Percentiles rank a stretch among this genome's conserved stretches.
Evolutionary conservation across 768 basidiomycete species (phyloP).

Genomic region (Sistotremastrum suecicum): DNA sequence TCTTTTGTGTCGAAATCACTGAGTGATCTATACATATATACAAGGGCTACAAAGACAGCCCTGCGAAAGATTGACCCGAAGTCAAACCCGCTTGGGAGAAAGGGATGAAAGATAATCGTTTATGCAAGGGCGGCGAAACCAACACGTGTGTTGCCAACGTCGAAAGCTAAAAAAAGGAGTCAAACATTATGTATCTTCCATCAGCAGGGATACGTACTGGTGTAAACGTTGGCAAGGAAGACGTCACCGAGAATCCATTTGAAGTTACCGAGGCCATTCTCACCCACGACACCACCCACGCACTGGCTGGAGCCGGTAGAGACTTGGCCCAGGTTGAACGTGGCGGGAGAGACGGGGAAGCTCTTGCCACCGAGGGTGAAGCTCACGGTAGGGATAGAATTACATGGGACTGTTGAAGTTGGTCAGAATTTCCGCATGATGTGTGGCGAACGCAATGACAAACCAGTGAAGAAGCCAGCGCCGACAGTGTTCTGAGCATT

Average conservation of each 20-base stretch:
- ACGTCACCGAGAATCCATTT: too few species aligned
- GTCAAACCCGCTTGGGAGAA: too few species aligned
- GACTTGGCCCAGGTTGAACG: constrained; percentile 30
- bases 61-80: too few species aligned
- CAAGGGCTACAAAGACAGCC: too few species aligned
- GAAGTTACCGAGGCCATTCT: not conserved
- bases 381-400: constrained; percentile 24
- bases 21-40: too few species aligned
- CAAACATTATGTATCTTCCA: too few species aligned
- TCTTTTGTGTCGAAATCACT: too few species aligned
- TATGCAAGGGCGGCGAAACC: constrained; percentile 6
- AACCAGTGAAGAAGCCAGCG: constrained; percentile 32
- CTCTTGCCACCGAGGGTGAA: constrained; percentile 31
- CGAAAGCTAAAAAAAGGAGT: constrained; percentile 1
- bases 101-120: too few species aligned
- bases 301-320: constrained; percentile 9
- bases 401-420: constrained; percentile 26
- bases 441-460: not conserved
- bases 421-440: not conserved
- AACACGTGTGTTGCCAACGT: constrained; percentile 7
- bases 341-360: constrained; percentile 26
- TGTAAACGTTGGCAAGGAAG: too few species aligned
- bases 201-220: too few species aligned
- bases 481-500: constrained; percentile 24
- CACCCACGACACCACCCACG: constrained; percentile 3